Percentiles rank a stretch among this genome's conserved stretches.
Evolutionary conservation across 345 rosid genomes (phyloP).

Genomic region (Camelina sativa): DNA sequence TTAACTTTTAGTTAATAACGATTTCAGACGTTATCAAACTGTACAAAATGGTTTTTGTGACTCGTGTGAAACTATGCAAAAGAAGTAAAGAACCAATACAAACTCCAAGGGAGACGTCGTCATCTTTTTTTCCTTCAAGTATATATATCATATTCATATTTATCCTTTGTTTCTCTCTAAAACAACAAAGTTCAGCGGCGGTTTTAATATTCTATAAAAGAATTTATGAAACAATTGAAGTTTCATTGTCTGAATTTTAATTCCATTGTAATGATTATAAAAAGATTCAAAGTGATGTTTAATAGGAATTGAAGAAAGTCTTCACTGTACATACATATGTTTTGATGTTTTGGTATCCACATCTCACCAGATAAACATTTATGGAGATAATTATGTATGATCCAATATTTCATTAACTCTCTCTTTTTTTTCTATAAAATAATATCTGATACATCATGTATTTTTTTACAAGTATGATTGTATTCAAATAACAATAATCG

Average conservation of each 20-base stretch:
- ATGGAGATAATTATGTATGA: not conserved
- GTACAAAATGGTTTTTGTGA: not conserved
- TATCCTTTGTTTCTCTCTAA: not conserved
- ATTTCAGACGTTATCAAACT: not conserved
- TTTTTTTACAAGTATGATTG: not conserved
- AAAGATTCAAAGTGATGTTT: not conserved
- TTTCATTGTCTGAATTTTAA: not conserved
- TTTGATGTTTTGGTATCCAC: constrained; percentile 5
- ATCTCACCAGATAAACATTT: not conserved
- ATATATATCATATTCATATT: not conserved
- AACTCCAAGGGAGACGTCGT: not conserved
- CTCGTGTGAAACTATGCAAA: not conserved
- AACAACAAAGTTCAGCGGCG: not conserved
- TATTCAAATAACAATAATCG: not conserved
- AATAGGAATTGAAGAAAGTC: not conserved
- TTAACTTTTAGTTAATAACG: not conserved
- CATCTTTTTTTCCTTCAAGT: not conserved
- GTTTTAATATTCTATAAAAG: not conserved
- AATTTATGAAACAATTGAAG: not conserved
- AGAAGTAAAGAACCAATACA: not conserved
- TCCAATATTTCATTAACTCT: not conserved
- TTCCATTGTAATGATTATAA: not conserved
- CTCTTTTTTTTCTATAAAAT: not conserved
- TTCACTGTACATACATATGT: not conserved
- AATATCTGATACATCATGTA: not conserved